Evolutionary conservation across 1,284 basidiomycete species (phyloP).

Genomic region (Sporisorium sorghi): DNA sequence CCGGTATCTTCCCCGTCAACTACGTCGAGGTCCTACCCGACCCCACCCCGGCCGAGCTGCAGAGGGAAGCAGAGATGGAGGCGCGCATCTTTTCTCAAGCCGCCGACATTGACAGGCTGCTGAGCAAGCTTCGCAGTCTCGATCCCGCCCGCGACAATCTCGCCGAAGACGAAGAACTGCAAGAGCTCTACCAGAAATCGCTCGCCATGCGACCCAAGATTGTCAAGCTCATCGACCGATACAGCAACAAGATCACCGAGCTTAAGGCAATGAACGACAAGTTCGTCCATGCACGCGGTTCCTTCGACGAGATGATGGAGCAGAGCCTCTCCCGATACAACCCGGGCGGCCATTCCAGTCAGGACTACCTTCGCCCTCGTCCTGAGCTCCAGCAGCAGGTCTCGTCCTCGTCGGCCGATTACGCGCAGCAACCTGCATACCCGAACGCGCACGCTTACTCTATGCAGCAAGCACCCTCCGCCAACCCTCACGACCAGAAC

Average conservation of each 20-base stretch:
- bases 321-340: conserved; percentile 81
- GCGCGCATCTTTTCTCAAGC: conserved; percentile 85
- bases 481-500: conserved; percentile 68
- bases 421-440: conserved; percentile 37
- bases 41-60: conserved; percentile 81
- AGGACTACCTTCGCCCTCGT: conserved; percentile 40
- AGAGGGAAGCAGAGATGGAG: conserved; percentile 87
- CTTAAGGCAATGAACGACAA: conserved; percentile 89
- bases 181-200: conserved; percentile 90
- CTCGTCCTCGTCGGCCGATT: conserved; percentile 39
- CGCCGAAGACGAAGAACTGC: conserved; percentile 88
- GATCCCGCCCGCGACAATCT: conserved; percentile 83
- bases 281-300: conserved; percentile 82
- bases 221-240: conserved; percentile 95
- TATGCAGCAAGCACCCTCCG: conserved; percentile 13
- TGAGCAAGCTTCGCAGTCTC: conserved; percentile 81
- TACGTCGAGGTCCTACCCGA: conserved; percentile 95
- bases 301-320: conserved; percentile 91
- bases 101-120: conserved; percentile 85
- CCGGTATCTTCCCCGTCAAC: conserved; percentile 97
- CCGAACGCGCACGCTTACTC: conserved; percentile 21
- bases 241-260: conserved; percentile 74
- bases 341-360: conserved; percentile 46
- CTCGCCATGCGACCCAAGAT: conserved; percentile 93
- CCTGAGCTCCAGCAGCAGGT: conserved; percentile 45